Percentiles rank a stretch among this genome's conserved stretches.
Evolutionary conservation across 2,329 filamentous ascomycete genomes (phyloP).

Genomic region (Aspergillus viridinutans): DNA sequence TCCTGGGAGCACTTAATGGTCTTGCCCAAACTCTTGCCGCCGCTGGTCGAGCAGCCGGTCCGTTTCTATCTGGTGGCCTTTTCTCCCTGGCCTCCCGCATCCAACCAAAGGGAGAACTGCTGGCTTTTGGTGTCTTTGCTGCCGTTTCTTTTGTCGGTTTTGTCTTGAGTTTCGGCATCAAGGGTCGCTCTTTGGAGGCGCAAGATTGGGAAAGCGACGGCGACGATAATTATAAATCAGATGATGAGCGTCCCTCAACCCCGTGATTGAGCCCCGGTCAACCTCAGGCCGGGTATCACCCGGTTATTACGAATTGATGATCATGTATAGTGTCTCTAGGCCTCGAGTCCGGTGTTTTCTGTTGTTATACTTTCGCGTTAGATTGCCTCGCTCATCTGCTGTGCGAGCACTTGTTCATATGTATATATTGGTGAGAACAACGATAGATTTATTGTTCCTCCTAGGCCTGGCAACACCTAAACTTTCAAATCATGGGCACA

Average conservation of each 20-base stretch:
- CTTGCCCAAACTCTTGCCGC: constrained; percentile 91
- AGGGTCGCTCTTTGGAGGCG: constrained; percentile 57
- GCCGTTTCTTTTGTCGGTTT: constrained; percentile 79
- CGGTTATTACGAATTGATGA: not conserved
- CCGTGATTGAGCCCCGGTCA: not conserved
- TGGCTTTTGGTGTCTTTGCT: constrained; percentile 85
- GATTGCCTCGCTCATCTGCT: not conserved
- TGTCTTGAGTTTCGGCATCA: constrained; percentile 71
- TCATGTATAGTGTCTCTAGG: not conserved
- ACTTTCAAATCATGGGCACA: too few species aligned
- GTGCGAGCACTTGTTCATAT: not conserved
- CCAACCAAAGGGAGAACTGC: constrained; percentile 72
- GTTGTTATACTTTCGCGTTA: not conserved
- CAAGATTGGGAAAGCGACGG: constrained; percentile 49
- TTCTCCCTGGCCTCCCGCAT: constrained; percentile 75
- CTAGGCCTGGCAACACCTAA: too few species aligned
- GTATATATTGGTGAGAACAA: not conserved
- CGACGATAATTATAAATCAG: constrained; percentile 42
- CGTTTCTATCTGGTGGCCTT: constrained; percentile 79
- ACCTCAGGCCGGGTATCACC: not conserved
- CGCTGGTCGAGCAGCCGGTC: constrained; percentile 80
- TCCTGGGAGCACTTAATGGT: constrained; percentile 85
- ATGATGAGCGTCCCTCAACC: constrained; percentile 39
- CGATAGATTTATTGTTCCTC: not conserved
- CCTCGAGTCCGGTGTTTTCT: not conserved